A percentile compares a stretch with the other conserved stretches of the same genome.
phyloP scores from a whole-genome alignment of 1,284 basidiomycete species.

The Fomes fomentarius region DNA sequence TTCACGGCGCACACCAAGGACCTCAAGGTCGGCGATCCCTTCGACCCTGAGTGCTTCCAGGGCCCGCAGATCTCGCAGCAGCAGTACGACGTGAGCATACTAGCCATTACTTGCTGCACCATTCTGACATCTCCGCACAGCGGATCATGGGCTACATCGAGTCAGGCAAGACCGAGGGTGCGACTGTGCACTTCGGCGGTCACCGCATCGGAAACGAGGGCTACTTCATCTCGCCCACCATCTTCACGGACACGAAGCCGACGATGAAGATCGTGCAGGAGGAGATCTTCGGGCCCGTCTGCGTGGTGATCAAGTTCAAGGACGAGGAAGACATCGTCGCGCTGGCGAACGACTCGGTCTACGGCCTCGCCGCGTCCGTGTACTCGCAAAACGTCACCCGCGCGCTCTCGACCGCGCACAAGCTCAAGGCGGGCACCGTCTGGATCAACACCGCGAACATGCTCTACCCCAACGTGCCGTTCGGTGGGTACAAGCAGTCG shows the following conservation, averaged over 20 bases:
- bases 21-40: conserved; percentile 82
- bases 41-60: conserved; percentile 70
- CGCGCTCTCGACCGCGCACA: conserved; percentile 76
- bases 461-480: conserved; percentile 70
- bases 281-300: conserved; percentile 91
- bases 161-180: conserved; percentile 82
- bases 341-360: conserved; percentile 84
- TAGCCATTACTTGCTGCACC: not conserved
- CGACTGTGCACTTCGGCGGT: conserved; percentile 82
- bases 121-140: conserved; percentile 32
- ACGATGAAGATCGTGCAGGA: conserved; percentile 89
- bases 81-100: conserved; percentile 58
- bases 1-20: conserved; percentile 63
- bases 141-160: conserved; percentile 91
- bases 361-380: conserved; percentile 83
- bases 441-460: conserved; percentile 83
- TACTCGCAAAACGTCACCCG: conserved; percentile 82
- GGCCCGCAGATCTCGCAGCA: conserved; percentile 87
- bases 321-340: conserved; percentile 66
- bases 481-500: conserved; percentile 89
- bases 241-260: conserved; percentile 80
- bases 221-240: conserved; percentile 82
- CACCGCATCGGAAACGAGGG: conserved; percentile 74
- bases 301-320: conserved; percentile 75
- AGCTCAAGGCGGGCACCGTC: conserved; percentile 82